Evolutionary conservation across 495 filamentous ascomycete species (phyloP), one percentile per base, ranked within the genome.

Genomic region (Venustampulla echinocandica): DNA sequence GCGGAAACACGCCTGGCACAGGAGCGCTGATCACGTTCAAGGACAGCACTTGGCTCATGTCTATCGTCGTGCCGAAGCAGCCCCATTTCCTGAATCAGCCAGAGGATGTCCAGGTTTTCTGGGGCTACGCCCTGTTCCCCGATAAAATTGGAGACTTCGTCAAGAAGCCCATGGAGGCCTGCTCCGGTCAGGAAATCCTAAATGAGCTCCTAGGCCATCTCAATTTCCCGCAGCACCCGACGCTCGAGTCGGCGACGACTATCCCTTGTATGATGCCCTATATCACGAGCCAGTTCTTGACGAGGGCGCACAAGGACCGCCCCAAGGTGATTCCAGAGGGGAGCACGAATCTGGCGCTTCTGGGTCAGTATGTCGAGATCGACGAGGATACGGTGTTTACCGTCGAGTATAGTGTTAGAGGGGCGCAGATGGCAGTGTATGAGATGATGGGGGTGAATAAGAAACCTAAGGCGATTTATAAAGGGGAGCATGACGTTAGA

Each of bases 331-430:
- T 67, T 32, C 63, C 64, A 1, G 23, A 58, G 11, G 49, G 45
- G 4, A 57, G 46, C 4, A 60, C 52, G 21, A 71, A 71, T 47
- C 14, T 69, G 7, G 68, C 62, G 1, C 45, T 65, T 2, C 27
- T 71, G 17, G 68, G 68, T 2, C 68, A 71, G 49, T 71, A 63
- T 52, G 63, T 61, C 6, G 67, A 71, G 50, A 63, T 69, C 14
- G 49, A 57, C 22, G 58, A 56, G 15, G 64, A 69, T 51, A 65
- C 62, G 3, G 58, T 61, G 4, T 61, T 64, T 22, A 66, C 54
- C n/a, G 58, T 67, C 39, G 67, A 69, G 44, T 69, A 71, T 51
- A 64, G 61, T 53, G 63, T 71, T 14, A 52, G 66, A 11, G 52
- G 56, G 11, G 68, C 68, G 11, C 61, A 68, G 59, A 60, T 61